Evolutionary conservation across 257 asterid genomes (phyloP).

Genomic region (Vinca minor): DNA sequence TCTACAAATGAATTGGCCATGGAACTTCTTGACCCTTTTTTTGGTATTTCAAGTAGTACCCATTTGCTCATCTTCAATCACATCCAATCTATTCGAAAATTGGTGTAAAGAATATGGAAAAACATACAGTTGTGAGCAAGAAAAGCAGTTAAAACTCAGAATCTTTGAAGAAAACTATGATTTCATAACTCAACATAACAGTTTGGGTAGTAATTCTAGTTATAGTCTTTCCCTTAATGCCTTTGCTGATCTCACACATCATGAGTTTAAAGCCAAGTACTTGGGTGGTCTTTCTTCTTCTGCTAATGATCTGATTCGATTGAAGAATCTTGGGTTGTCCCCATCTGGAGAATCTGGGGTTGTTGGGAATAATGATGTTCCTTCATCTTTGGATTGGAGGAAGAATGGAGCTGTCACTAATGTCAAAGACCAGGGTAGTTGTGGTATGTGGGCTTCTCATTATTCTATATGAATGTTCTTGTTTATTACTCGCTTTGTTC

Average conservation of each 20-base stretch:
- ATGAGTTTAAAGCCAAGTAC: slow-evolving; percentile 62
- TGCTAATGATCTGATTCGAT: slow-evolving; percentile 38
- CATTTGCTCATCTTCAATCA: slow-evolving; percentile 29
- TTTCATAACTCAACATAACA: slow-evolving; percentile 42
- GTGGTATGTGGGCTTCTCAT: slow-evolving; percentile 45
- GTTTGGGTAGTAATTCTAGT: slow-evolving; percentile 37
- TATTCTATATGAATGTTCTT: neutral
- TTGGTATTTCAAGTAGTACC: slow-evolving; percentile 31
- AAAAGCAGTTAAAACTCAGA: slow-evolving; percentile 40
- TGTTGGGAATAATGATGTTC: slow-evolving; percentile 35
- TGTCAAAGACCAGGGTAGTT: slow-evolving; percentile 84
- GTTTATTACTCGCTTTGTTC: neutral
- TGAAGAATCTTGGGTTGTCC: slow-evolving; percentile 36
- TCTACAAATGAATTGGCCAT: slow-evolving; percentile 34
- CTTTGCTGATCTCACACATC: slow-evolving; percentile 82
- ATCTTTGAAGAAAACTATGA: slow-evolving; percentile 60
- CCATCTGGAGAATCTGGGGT: slow-evolving; percentile 18
- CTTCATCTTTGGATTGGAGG: slow-evolving; percentile 82
- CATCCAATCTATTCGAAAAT: slow-evolving; percentile 54
- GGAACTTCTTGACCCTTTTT: slow-evolving; percentile 21
- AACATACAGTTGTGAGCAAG: slow-evolving; percentile 60
- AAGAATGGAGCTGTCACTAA: slow-evolving; percentile 72
- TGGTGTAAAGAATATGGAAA: slow-evolving; percentile 70
- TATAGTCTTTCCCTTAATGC: slow-evolving; percentile 68
- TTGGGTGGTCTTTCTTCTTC: slow-evolving; percentile 75